Base-by-base conservation (phyloP, 2,329 filamentous ascomycete genomes). In the Fusarium brachygibbosum region DNA sequence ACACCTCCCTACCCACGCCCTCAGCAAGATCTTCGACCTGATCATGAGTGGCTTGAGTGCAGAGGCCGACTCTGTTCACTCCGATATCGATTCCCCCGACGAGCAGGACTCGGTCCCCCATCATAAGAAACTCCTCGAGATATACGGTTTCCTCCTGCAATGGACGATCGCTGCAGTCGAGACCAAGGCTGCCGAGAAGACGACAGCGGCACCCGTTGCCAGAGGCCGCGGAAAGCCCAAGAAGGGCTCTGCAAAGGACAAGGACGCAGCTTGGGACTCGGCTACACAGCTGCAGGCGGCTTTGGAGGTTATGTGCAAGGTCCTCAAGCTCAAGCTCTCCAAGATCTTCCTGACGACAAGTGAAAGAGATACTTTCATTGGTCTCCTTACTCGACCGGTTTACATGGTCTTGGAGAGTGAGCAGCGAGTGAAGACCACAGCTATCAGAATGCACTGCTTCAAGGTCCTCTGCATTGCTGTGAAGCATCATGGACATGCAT, bases 121-220 rank as follows among this genome's bases (percentile, higher is more conserved):
- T 74, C 95, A 99, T 83, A 98, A 97, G 80, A 90, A 92, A 71
- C 85, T 98, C 3, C 87, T 99, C 70, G 96, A 99, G 78, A 92
- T 97, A 76, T 98, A 97, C 78, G 95, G 91, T 34, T 99, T 97
- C 76, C 84, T 99, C 13, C 82, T 99, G 49, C 94, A 98, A 79
- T 99, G 96, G 97, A 93, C 93, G 9, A 91, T 98, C 69, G 91
- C 94, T 9, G 93, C 92, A n/a, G 93, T 98, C 49, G 96, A 99
- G 80, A 91, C 92, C 38, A 97, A 97, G 80, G 92, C 94, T 3
- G 92, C 94, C 45, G 96, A 98, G 80, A 98, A 97, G 80, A 90
- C 93, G 0, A 90, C 91, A 2, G 48, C 78, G 2, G 86, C 90
- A 2, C 90, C 91, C 4, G 88, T 86, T n/a, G 87, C 88, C 10